These are phyloP conservation scores for Coemansia sp. DNA, from an alignment of 192 early-diverging fungal genomes.

Conservation along the genomic window DNA sequence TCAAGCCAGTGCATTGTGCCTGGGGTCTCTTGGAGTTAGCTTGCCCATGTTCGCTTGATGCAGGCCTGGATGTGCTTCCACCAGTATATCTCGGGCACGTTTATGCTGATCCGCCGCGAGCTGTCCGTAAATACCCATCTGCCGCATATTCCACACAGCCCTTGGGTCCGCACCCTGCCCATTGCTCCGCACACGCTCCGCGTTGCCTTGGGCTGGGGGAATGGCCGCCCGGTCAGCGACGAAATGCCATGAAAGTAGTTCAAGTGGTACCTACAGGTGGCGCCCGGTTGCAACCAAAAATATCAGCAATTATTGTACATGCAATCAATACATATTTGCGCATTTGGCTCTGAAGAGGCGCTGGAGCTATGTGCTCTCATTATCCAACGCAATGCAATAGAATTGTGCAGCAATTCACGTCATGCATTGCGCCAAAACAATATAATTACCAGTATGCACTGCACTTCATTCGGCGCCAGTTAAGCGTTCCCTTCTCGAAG, in stretches of 20 bases:
- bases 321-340: constrained; percentile 5
- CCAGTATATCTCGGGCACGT: constrained; percentile 55
- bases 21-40: neutral
- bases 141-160: constrained; percentile 45
- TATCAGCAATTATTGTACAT: constrained; percentile 16
- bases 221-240: constrained; percentile 47
- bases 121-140: constrained; percentile 47
- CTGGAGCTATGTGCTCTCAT: constrained; percentile 11
- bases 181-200: constrained; percentile 5
- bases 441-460: constrained; percentile 56
- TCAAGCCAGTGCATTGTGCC: neutral
- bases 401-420: neutral
- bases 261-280: constrained; percentile 49
- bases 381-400: constrained; percentile 3
- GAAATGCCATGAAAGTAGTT: constrained; percentile 56
- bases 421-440: neutral
- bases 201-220: constrained; percentile 29
- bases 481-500: constrained; percentile 20
- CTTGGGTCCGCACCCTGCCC: constrained; percentile 27
- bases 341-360: constrained; percentile 2
- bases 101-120: constrained; percentile 34
- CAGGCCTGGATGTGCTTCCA: constrained; percentile 57
- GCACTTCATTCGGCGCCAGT: constrained; percentile 54
- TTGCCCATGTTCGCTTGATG: constrained; percentile 37
- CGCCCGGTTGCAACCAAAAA: neutral